phyloP scores from a whole-genome alignment of 768 basidiomycete species.

The Auricularia auricula-judae region DNA sequence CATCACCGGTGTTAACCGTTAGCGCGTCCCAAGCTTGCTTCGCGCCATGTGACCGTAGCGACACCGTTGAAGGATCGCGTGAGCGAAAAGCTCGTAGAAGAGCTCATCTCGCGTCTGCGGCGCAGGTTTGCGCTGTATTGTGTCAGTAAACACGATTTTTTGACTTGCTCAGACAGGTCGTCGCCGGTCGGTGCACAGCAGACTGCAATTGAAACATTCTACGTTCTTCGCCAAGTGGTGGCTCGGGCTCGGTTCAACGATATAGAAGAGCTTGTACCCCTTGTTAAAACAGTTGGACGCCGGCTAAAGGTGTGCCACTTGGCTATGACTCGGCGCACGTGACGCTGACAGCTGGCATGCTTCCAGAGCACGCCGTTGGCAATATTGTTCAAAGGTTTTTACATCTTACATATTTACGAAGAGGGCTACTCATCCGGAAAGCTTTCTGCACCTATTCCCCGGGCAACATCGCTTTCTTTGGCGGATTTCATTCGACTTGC shows the following conservation, averaged over 20 bases:
- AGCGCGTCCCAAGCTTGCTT: too few relatives aligned
- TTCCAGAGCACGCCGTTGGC: constrained; percentile 81
- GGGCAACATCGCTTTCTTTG: constrained; percentile 47
- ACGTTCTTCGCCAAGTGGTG: constrained; percentile 82
- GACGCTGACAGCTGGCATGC: background rate
- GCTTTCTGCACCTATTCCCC: constrained; percentile 28
- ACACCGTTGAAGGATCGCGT: background rate
- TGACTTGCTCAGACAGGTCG: constrained; percentile 53
- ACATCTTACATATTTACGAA: constrained; percentile 75
- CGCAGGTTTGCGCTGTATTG: background rate
- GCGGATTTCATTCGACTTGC: constrained; percentile 73
- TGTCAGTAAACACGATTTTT: background rate
- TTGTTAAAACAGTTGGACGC: constrained; percentile 71
- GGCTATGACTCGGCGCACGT: constrained; percentile 1
- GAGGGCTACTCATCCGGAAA: constrained; percentile 78
- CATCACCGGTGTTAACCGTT: too few relatives aligned
- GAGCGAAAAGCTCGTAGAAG: background rate
- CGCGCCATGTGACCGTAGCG: too few relatives aligned
- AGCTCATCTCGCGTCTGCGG: background rate
- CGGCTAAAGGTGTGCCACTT: constrained; percentile 66
- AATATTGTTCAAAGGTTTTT: constrained; percentile 90
- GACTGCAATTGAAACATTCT: constrained; percentile 80
- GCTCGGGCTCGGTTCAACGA: constrained; percentile 77
- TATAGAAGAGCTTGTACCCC: constrained; percentile 71
- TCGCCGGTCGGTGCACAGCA: constrained; percentile 61